Conservation (phyloP, 345 rosid genomes). For the Camelina hispida region DNA sequence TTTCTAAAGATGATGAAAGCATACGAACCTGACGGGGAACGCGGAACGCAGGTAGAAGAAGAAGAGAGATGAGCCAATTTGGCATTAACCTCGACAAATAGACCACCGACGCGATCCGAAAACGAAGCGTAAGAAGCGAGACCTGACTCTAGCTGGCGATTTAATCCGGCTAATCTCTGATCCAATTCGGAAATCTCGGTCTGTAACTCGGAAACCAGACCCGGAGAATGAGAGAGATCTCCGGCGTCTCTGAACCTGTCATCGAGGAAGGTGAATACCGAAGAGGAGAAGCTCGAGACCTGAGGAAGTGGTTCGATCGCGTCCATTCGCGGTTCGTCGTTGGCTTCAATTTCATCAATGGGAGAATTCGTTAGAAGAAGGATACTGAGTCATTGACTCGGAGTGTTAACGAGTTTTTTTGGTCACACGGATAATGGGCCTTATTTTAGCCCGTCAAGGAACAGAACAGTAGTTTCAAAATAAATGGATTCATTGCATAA, state of each 20-base stretch:
- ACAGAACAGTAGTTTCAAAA: background rate
- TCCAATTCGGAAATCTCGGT: slow-evolving; percentile 68
- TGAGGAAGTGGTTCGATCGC: slow-evolving; percentile 59
- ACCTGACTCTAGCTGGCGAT: slow-evolving; percentile 58
- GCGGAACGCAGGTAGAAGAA: slow-evolving; percentile 48
- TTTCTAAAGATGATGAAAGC: background rate
- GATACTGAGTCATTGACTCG: slow-evolving; percentile 41
- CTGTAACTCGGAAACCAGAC: slow-evolving; percentile 61
- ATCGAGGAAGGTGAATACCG: slow-evolving; percentile 60
- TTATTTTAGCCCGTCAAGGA: background rate
- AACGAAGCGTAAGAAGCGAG: slow-evolving; percentile 67
- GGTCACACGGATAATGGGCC: slow-evolving; percentile 32
- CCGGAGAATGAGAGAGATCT: slow-evolving; percentile 55
- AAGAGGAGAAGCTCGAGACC: slow-evolving; percentile 51
- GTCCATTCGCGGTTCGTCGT: slow-evolving; percentile 50
- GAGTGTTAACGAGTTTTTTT: slow-evolving; percentile 32
- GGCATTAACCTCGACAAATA: slow-evolving; percentile 47
- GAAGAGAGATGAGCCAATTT: slow-evolving; percentile 63
- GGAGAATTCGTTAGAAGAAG: slow-evolving; percentile 27
- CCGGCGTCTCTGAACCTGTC: slow-evolving; percentile 50
- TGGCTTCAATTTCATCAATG: slow-evolving; percentile 33
- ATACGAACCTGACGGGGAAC: slow-evolving; percentile 56
- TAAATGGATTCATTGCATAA: background rate
- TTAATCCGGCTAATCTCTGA: slow-evolving; percentile 54
- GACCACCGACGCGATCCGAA: slow-evolving; percentile 58